Conservation (phyloP, 495 filamentous ascomycete species). For the Usnea hakonensis region DNA sequence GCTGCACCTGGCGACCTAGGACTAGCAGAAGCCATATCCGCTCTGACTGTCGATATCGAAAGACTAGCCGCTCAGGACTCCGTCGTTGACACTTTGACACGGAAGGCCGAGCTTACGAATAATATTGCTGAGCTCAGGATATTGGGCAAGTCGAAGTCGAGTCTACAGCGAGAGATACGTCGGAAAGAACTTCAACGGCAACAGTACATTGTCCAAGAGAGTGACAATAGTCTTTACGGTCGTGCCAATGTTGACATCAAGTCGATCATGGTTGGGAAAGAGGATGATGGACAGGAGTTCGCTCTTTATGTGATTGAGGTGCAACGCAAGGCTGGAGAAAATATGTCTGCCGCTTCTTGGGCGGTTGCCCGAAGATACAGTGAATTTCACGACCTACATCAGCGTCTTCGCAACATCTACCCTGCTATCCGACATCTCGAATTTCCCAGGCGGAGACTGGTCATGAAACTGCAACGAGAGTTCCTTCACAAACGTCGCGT, state of each 20-base stretch:
- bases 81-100: conserved; percentile 81
- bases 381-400: conserved; percentile 93
- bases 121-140: conserved; percentile 91
- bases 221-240: conserved; percentile 94
- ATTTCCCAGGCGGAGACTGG: conserved; percentile 83
- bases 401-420: conserved; percentile 75
- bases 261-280: conserved; percentile 81
- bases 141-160: conserved; percentile 85
- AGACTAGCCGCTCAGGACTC: conserved; percentile 80
- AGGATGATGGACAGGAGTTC: conserved; percentile 88
- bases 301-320: conserved; percentile 93
- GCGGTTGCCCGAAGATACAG: conserved; percentile 77
- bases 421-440: conserved; percentile 81
- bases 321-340: conserved; percentile 76
- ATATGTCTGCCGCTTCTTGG: conserved; percentile 81
- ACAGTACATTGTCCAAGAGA: conserved; percentile 96
- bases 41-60: conserved; percentile 79
- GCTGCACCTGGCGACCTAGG: conserved; percentile 94
- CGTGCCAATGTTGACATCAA: conserved; percentile 83
- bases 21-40: conserved; percentile 82
- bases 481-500: conserved; percentile 83
- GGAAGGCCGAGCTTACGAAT: conserved; percentile 94
- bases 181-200: conserved; percentile 93
- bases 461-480: conserved; percentile 93
- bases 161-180: conserved; percentile 82